A percentile compares a stretch with the other conserved stretches of the same genome.
These are phyloP conservation scores for Cercospora zeina DNA, from an alignment of 2,329 filamentous ascomycete genomes.

Conservation along the genomic window DNA sequence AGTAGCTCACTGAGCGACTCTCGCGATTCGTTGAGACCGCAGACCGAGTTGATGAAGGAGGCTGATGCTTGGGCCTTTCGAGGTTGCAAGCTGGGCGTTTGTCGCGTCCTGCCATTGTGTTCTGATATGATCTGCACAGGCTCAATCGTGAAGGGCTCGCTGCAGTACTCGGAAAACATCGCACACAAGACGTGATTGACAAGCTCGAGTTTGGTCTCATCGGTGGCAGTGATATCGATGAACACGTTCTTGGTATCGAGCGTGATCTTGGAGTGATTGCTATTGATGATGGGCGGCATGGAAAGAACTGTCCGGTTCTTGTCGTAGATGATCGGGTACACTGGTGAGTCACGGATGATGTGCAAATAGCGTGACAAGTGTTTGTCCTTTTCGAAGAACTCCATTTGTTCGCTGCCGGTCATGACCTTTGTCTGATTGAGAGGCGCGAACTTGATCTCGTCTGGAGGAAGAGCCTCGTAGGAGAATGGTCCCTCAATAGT, in stretches of 20 bases:
- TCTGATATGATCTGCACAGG: constrained; percentile 88
- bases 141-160: constrained; percentile 87
- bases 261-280: constrained; percentile 94
- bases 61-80: constrained; percentile 79
- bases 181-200: constrained; percentile 93
- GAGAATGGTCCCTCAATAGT: constrained; percentile 93
- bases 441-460: constrained; percentile 86
- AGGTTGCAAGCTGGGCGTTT: constrained; percentile 77
- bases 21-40: constrained; percentile 74
- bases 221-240: constrained; percentile 94
- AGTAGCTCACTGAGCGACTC: constrained; percentile 76
- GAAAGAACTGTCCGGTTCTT: constrained; percentile 84
- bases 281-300: constrained; percentile 95
- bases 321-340: constrained; percentile 96
- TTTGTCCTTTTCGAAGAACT: constrained; percentile 91
- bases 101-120: constrained; percentile 80
- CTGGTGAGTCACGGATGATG: constrained; percentile 89
- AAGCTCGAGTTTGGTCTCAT: constrained; percentile 93
- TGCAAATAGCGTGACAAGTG: constrained; percentile 86
- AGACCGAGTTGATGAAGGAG: constrained; percentile 91
- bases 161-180: constrained; percentile 94
- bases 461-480: constrained; percentile 88
- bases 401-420: constrained; percentile 85
- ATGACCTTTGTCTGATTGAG: constrained; percentile 90
- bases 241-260: constrained; percentile 89